Base-by-base conservation (phyloP, 768 basidiomycete genomes). In the Suillus sp. region DNA sequence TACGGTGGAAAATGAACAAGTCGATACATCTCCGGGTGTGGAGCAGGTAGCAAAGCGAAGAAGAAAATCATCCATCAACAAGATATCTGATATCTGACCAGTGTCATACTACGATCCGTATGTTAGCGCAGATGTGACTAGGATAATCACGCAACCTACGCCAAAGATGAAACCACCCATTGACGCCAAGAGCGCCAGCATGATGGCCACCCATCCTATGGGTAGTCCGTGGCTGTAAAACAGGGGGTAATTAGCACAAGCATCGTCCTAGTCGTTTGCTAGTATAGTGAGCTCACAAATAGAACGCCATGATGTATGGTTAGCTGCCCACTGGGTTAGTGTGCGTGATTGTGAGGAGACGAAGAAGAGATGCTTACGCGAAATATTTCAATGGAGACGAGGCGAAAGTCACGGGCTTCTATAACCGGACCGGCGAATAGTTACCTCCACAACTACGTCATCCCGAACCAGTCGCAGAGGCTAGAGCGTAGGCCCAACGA, bases 1-100 rank as follows among this genome's bases (percentile, higher is more conserved):
- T 4, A 86, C 84, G 20, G 72, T 80, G 34, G 80, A 75, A 72
- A 90, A 91, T 18, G 74, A 63, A 71, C 88, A 89, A 2, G 80
- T 79, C 8, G 70, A 67, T 3, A 70, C 72, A 55, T 77, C 79
- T 11, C 76, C 72, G 2, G 77, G 78, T 25, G 74, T 77, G 0
- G 72, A 62, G 69, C 87, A 87, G 18, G 76, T 74, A 2, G 81
- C 88, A 69, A 93, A 91, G 16, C 90, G 85, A 11, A 79, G 75
- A 40, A 82, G 75, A 72, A 91, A 91, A 74, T 90, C 86, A 13
- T 81, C 71, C 88, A 92, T 90, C 73, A 90, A 76, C 32, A 90
- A 77, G 67, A 93, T 89, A 71, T 89, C 88, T 59, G 86, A 86
- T 65, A 93, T 92, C 72, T 92, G 90, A 30, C 90, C 90, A 14